Evolutionary conservation across 495 filamentous ascomycete genomes (phyloP), one percentile per base, ranked within the genome.

Genomic region (Penicillium flavigenum): DNA sequence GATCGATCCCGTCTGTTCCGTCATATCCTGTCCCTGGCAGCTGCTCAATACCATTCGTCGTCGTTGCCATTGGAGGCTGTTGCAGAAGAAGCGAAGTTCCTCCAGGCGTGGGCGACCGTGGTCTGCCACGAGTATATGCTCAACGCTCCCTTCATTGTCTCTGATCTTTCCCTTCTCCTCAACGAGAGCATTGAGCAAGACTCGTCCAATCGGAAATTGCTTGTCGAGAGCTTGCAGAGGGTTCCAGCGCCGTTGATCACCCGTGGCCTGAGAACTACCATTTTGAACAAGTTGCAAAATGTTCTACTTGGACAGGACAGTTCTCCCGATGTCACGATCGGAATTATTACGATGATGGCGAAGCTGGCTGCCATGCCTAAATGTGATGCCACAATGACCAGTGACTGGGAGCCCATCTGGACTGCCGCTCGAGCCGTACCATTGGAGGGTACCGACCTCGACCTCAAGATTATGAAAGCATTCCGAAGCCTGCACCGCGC

Each of bases 111-210:
- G 76, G 63, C 69, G n/a, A 71, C 70, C 51, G 55, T 79, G 17
- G 68, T 75, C 4, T 78, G 72, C 29, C 72, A 78, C 42, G 76
- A 79, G 42, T 79, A 79, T 51, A 67, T 79, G 38, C 68, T 76
- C 34, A 71, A 66, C 29, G 63, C 68, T 3, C 74, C 74, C 12
- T 57, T 50, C 11, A 64, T 79, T 49, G 70, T 71, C 10, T 56
- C 60, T 19, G 75, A 76, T 51, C 34, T 79, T 31, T 63, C 68
- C 20, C 54, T 60, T 41, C 61, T 79, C 3, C 61, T 79, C 8
- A 72, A 67, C n/a, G 64, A 70, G 26, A 65, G 60, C 36, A 59
- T 74, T 27, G 68, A 77, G 51, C 63, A 63, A 19, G 70, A 75
- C 38, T 44, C 51, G 19, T 36, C 61, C 14, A 69, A 72, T 39